Base-by-base conservation (phyloP, 495 filamentous ascomycete species). In the Talaromyces liani region DNA sequence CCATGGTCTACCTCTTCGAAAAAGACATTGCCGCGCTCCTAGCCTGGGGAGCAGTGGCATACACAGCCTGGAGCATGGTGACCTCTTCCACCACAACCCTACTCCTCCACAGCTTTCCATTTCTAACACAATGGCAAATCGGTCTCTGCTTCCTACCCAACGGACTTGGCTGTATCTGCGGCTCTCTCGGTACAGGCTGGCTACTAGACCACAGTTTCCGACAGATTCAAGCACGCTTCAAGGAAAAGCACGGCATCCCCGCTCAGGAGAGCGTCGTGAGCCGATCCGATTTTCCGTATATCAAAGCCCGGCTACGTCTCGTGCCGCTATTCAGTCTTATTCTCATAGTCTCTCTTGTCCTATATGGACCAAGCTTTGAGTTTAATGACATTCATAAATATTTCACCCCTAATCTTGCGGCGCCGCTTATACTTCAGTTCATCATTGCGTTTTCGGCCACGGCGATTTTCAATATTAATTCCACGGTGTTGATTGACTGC, bases 401-500 rank as follows among this genome's bases (percentile, higher is more conserved):
- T 16, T 36, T 14, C 33, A 45, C n/a, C 20, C 33, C 58, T 33
- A 61, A 61, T 61, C 58, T 61, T n/a, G 22, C 39, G 9, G 39
- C 39, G 12, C 39, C 58, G 58, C 58, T 61, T 18, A 41, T 45
- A 12, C 33, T 61, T n/a, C 58, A 61, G 20, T 61, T 61, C 22
- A 27, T 61, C 2, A 61, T 61, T n/a, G 58, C 58, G 31, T 61
- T 61, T 27, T 18, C 62, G 9, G 24, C 62, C 10, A 64, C 47
- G 33, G 27, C 62, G 18, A 64, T 64, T 10, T 80, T 80, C 63
- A 81, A 79, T 56, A 73, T 80, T 60, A 71, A 80, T 60, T 75
- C 71, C 61, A 77, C 80, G 0, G 69, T 89, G 66, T 68, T 88
- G n/a, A 76, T 87, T 4, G 86, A 89, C 61, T 73, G 87, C 8